Percentiles rank a stretch among this genome's conserved stretches.
These are phyloP conservation scores for Mychonastes homosphaera DNA, from an alignment of 139 green algal genomes.

Conservation along the genomic window DNA sequence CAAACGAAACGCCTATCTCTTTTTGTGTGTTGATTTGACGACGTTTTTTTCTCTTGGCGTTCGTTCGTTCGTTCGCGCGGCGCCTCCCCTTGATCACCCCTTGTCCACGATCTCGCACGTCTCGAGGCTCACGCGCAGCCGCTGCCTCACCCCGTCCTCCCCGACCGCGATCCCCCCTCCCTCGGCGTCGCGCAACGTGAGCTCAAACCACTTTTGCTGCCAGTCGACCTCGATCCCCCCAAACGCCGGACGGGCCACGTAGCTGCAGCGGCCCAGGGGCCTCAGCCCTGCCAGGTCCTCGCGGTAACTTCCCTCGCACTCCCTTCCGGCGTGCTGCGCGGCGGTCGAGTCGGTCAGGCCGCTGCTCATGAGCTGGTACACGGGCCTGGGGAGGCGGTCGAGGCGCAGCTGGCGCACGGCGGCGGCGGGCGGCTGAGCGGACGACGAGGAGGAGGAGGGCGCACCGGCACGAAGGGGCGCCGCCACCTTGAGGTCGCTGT, in stretches of 20 bases:
- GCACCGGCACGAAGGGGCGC: neutral
- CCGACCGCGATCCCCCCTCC: no score
- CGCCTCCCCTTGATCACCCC: no score
- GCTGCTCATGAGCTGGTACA: conserved; percentile 43
- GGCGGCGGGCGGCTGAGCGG: neutral
- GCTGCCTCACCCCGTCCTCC: no score
- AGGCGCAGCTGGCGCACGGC: conserved; percentile 21
- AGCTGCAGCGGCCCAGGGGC: conserved; percentile 32
- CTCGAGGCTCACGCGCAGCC: no score
- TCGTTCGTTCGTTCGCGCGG: no score
- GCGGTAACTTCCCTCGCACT: conserved; percentile 19
- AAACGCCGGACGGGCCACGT: conserved; percentile 31
- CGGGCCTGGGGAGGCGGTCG: conserved; percentile 16
- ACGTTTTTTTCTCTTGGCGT: no score
- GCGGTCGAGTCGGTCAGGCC: conserved; percentile 38
- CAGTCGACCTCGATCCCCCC: conserved; percentile 38
- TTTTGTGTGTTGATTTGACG: no score
- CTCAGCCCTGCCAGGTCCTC: conserved; percentile 39
- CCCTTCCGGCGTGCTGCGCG: neutral
- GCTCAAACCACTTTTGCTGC: no score
- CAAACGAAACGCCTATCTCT: no score
- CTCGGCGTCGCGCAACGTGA: no score
- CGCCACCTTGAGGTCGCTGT: conserved; percentile 33
- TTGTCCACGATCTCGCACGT: no score
- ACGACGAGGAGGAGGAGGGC: neutral